Evolutionary conservation across 2,329 filamentous ascomycete genomes (phyloP), one percentile per base, ranked within the genome.

Genomic region (Sporothrix globosa): DNA sequence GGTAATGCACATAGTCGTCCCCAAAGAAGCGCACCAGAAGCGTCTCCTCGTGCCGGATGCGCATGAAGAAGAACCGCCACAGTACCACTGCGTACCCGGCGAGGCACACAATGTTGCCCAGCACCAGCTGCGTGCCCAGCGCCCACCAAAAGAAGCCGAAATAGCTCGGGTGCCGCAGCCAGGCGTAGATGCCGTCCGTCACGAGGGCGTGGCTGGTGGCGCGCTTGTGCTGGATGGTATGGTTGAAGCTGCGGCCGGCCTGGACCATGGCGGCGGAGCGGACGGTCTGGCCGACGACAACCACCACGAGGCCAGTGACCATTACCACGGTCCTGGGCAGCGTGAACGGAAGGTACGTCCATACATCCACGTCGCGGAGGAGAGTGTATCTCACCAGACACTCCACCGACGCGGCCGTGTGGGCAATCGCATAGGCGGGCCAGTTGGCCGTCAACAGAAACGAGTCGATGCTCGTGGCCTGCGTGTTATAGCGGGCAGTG

Each of bases 91-190:
- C 81, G 82, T 97, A 98, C 1, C 81, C 91, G 7, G 90, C 74
- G 70, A 96, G 88, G 78, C 93, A 97, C 2, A 97, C 74, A 10
- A 86, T 81, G 80, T 99, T 99, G 21, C 95, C 95, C 73, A 97
- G 84, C 69, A 97, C 88, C 56, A 98, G 77, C 83, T 99, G 96
- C 14, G 94, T 97, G 5, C 96, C 96, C n/a, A 98, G 77, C 0
- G 92, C 93, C 95, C 95, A 99, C 89, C 93, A 98, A 81, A 97
- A 99, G 83, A 97, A 99, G 3, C 95, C 96, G 82, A 98, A 97
- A 81, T 99, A 99, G 71, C 91, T 91, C 14, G 96, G 96, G 80
- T 99, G 96, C 30, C 96, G 84, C 68, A 96, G 82, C 58, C 86
- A 79, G 9, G 83, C 82, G 79, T 98, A 99, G 46, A 98, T 82